Base-by-base conservation (phyloP, 768 basidiomycete genomes). In the Coprinopsis sp. region DNA sequence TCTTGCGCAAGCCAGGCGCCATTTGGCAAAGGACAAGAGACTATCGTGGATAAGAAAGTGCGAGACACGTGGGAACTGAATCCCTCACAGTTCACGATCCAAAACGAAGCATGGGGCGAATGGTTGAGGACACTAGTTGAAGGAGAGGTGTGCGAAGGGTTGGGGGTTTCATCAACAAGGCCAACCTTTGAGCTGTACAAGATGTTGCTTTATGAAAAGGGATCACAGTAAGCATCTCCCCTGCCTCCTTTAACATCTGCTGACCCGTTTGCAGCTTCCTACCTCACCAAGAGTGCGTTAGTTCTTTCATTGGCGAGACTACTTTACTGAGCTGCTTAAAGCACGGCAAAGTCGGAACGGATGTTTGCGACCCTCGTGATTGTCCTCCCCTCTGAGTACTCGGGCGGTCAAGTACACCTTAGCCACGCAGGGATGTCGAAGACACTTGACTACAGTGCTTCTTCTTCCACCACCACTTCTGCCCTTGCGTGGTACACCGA, bases 21-120 rank as follows among this genome's bases (percentile, higher is more conserved):
- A 1, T 77, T 70, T 54, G 76, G 74, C 1, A 68, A 31, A 55
- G 64, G 10, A 75, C n/a, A n/a, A n/a, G n/a, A n/a, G n/a, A n/a
- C n/a, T n/a, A n/a, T 71, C 0, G 49, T 74, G 10, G 62, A 74
- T 1, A 66, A 76, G 46, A 73, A 58, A 31, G 72, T 76, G 6
- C 59, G 74, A 8, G 69, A 77, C 60, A 75, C 72, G 3, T 78
- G 72, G 73, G 74, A 78, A 51, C 71, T 78, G 33, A 3, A 54
- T 54, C 8, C 74, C 77, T 46, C 53, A 53, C 10, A 77, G 76
- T 51, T 61, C 68, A 0, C 59, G 55, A 13, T 79, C 75, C 74
- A 30, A 47, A 1, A 28, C 36, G 1, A 77, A 59, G 34, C 43
- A 78, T n/a, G 46, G 60, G 18, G 47, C 53, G 4, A 37, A 47